Conservation (phyloP, 306 rosid species). For the Castanea crenata region DNA sequence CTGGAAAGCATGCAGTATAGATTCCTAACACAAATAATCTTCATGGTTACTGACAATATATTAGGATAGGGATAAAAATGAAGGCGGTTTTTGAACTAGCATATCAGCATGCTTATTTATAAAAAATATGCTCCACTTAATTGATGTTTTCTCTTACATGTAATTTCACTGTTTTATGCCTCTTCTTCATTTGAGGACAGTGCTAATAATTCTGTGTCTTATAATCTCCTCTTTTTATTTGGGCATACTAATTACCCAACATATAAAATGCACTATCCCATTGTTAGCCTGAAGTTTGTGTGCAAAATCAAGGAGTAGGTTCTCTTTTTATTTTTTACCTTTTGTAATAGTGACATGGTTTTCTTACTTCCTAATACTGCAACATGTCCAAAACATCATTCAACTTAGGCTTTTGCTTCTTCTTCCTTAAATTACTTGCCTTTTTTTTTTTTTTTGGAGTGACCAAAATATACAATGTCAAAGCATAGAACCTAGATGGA, state of each 20-base stretch:
- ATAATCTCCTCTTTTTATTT: not conserved
- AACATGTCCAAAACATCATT: too few species aligned
- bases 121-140: not conserved
- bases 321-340: not conserved
- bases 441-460: not conserved
- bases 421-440: not conserved
- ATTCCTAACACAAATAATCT: not conserved
- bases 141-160: not conserved
- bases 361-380: not conserved
- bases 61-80: too few species aligned
- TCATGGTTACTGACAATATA: too few species aligned
- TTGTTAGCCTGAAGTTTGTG: not conserved
- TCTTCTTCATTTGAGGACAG: not conserved
- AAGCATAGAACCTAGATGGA: constrained; percentile 23
- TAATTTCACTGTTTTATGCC: not conserved
- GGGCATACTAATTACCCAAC: not conserved
- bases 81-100: too few species aligned
- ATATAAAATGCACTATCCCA: not conserved
- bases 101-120: not conserved
- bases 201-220: not conserved
- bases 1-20: not conserved
- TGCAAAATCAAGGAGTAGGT: too few species aligned
- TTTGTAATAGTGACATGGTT: not conserved
- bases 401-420: too few species aligned
- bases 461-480: not conserved